Base-by-base conservation (phyloP, 192 early-diverging fungal species). In the Rhizoclosmatium sp. region DNA sequence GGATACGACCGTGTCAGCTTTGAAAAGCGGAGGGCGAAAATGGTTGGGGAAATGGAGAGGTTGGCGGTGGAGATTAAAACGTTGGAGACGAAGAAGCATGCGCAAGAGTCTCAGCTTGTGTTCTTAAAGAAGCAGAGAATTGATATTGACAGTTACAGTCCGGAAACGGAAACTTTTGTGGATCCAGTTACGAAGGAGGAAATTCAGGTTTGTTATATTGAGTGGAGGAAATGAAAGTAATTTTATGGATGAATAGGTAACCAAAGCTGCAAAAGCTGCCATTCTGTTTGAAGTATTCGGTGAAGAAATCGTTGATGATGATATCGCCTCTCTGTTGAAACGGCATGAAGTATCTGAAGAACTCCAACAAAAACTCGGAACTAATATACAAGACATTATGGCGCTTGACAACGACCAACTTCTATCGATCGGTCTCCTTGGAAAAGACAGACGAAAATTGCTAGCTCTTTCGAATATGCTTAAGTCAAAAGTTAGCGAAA, bases 401-500 rank as follows among this genome's bases (percentile, higher is more conserved):
- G 67, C 74, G 4, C 21, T 87, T 2, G 79, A 82, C 16, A 85
- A 87, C 23, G 81, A 82, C 19, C 51, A 76, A 44, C 46, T 87
- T 39, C 59, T 59, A 9, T 31, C 59, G 21, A 61, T 78, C 5
- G 77, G 78, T 0, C 62, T 89, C 42, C 65, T 82, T 10, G 56
- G 80, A 23, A 82, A 82, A 73, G 87, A 88, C 68, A 70, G 83
- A 19, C 62, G 85, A 4, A 84, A 86, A 54, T 59, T 89, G 9
- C 47, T 89, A 47, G 86, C 85, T 19, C 77, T 89, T 78, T 67
- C 78, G 1, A 84, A 89, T 23, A 84, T 85, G 61, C 79, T 87
- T 9, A 69, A 82, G 3, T 87, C 86, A 58, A 51, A 84, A 14
- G 85, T 89, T 47, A 84, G 81, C 49, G 88, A 89, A 56, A 79